Percentiles rank a stretch among this genome's conserved stretches.
These are phyloP conservation scores for Nothomitra cinnamomea DNA, from an alignment of 2,329 filamentous ascomycete species.

Conservation along the genomic window DNA sequence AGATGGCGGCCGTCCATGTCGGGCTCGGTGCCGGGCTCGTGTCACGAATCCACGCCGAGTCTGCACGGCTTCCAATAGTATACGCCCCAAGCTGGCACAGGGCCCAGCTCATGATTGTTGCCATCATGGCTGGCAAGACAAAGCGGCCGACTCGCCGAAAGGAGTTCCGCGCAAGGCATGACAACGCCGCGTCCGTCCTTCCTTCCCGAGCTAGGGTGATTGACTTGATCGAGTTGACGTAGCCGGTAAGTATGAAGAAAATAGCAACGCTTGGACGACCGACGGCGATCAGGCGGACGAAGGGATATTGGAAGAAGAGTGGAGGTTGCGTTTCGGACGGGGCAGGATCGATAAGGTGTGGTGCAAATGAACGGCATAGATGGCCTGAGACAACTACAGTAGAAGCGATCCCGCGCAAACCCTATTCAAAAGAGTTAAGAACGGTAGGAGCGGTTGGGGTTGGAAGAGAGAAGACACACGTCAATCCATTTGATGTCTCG, in stretches of 20 bases:
- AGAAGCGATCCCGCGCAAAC: conserved; percentile 38
- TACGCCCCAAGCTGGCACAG: conserved; percentile 39
- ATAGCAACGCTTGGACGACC: conserved; percentile 54
- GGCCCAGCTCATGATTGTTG: conserved; percentile 38
- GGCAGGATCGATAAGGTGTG: conserved; percentile 30
- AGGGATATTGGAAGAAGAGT: conserved; percentile 38
- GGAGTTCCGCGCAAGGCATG: conserved; percentile 36
- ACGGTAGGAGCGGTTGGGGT: too few relatives aligned
- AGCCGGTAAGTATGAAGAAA: conserved; percentile 58
- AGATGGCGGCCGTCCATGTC: conserved; percentile 25
- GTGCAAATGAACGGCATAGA: conserved; percentile 15
- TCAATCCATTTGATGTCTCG: too few relatives aligned
- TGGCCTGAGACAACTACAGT: conserved; percentile 38
- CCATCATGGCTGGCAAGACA: conserved; percentile 37
- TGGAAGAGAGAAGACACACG: too few relatives aligned
- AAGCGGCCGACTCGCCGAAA: conserved; percentile 41
- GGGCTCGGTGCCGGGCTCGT: conserved; percentile 28
- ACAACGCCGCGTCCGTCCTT: conserved; percentile 35
- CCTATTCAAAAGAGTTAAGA: too few relatives aligned
- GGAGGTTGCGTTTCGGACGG: conserved; percentile 27
- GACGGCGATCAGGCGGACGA: conserved; percentile 40
- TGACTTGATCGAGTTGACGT: conserved; percentile 45
- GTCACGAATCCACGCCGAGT: conserved; percentile 41
- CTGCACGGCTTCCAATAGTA: conserved; percentile 35
- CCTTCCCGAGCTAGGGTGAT: conserved; percentile 37